Percentiles rank a stretch among this genome's conserved stretches.
phyloP scores from a whole-genome alignment of 2,329 filamentous ascomycete species.

The Neofusicoccum ribis region DNA sequence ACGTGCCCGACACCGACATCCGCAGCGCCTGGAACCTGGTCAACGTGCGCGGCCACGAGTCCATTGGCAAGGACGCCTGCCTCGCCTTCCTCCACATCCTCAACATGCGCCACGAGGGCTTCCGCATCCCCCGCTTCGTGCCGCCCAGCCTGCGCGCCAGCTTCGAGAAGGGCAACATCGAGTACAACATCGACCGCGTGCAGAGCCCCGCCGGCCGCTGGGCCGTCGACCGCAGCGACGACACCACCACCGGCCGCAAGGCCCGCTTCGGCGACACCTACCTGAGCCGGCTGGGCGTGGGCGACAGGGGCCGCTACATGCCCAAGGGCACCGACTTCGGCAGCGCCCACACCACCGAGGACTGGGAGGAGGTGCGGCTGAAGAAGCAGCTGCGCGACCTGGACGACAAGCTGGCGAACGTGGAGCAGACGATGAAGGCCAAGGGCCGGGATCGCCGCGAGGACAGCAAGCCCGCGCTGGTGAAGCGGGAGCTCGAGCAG shows the following conservation, averaged over 20 bases:
- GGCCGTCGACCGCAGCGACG: constrained; percentile 76
- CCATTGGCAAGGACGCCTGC: constrained; percentile 91
- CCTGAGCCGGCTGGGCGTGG: constrained; percentile 79
- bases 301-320: constrained; percentile 71
- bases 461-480: constrained; percentile 81
- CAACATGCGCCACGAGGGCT: constrained; percentile 93
- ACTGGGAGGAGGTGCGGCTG: constrained; percentile 96
- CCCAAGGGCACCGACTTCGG: constrained; percentile 88
- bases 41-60: constrained; percentile 79
- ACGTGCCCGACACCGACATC: constrained; percentile 74
- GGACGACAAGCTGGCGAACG: constrained; percentile 80
- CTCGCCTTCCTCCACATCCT: constrained; percentile 96
- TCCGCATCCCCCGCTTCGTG: constrained; percentile 86
- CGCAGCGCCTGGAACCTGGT: constrained; percentile 95
- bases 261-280: constrained; percentile 98
- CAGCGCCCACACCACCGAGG: constrained; percentile 77
- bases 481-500: constrained; percentile 92
- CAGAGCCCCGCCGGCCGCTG: constrained; percentile 68
- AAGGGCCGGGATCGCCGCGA: constrained; percentile 58
- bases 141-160: constrained; percentile 86
- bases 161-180: constrained; percentile 95
- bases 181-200: constrained; percentile 86
- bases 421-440: constrained; percentile 69
- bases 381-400: constrained; percentile 90
- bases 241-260: constrained; percentile 83